Base-by-base conservation (phyloP, 176 grass and related monocot species). In the Oryza australiensis region DNA sequence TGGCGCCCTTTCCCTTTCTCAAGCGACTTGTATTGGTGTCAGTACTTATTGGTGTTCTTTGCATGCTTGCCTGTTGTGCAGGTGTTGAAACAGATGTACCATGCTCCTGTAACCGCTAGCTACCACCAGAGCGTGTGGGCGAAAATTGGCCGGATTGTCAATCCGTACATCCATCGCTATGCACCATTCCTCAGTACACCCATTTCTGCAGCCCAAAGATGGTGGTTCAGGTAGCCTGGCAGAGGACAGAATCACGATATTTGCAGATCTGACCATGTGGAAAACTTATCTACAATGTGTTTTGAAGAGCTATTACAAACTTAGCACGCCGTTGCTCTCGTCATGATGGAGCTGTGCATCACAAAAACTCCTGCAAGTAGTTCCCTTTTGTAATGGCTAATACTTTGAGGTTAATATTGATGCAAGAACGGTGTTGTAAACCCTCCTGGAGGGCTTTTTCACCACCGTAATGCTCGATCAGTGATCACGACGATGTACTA, bases 31-130 rank as follows among this genome's bases (percentile, higher is more conserved):
- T 73, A 72, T 27, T 64, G 37, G 40, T 13, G 13, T 0, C 35
- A 22, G 64, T 65, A 33, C 59, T 73, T 60, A 89, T 7, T 8
- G 2, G 30, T 9, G 7, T 34, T 33, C 28, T 30, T 7, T 1
- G 12, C 43, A 62, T 87, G 37, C 59, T 70, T 89, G 35, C 57
- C 18, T 57, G 34, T 66, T 32, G 16, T 70, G 12, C 82, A 98
- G 95, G 82, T 94, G 83, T 68, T 98, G 79, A 98, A 98, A 78
- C 64, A 91, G 27, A 91, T 98, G 95, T 98, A 95, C 82, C 84
- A 81, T 53, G 84, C 89, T 11, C 92, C 92, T 38, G 80, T 68
- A 26, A 98, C 90, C 60, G 78, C 88, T 28, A 89, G 68, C 33
- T 90, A 95, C 73, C 95, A 98, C 88, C 90, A 86, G 80, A 93